phyloP scores from a whole-genome alignment of 2,329 filamentous ascomycete species.

The Aureobasidium sp. region DNA sequence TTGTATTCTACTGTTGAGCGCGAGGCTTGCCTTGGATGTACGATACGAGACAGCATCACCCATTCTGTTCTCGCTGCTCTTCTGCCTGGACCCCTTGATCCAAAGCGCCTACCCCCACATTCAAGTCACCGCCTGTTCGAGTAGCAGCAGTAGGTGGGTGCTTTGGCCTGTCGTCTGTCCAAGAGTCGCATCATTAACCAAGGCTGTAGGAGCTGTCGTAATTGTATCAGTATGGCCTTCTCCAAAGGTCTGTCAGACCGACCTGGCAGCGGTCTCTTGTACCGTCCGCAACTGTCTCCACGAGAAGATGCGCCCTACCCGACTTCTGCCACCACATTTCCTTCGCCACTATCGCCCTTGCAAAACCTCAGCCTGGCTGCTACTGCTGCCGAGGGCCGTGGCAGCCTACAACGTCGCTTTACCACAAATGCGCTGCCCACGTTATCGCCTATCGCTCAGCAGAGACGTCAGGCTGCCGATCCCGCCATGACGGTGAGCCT shows the following conservation, averaged over 20 bases:
- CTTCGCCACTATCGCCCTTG: constrained; percentile 53
- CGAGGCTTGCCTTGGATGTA: constrained; percentile 4
- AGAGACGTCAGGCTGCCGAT: constrained; percentile 45
- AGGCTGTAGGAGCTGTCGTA: neutral
- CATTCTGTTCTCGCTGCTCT: neutral
- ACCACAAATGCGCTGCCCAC: constrained; percentile 80
- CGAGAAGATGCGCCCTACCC: constrained; percentile 70
- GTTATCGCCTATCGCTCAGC: constrained; percentile 56
- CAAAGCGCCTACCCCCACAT: constrained; percentile 11
- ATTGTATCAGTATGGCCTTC: constrained; percentile 52
- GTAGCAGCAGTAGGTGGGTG: constrained; percentile 2
- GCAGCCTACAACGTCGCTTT: constrained; percentile 80
- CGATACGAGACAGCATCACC: neutral
- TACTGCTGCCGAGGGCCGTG: constrained; percentile 61
- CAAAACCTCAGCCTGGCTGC: constrained; percentile 38
- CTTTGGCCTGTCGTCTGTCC: neutral
- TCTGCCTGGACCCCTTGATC: constrained; percentile 15
- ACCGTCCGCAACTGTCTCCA: constrained; percentile 68
- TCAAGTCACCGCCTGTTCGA: constrained; percentile 15
- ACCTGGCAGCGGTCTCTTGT: constrained; percentile 69
- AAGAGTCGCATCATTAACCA: constrained; percentile 2
- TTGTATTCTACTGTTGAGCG: constrained; percentile 12
- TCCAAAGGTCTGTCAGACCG: constrained; percentile 55
- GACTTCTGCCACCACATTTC: constrained; percentile 46
- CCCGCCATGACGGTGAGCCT: constrained; percentile 14